Evolutionary conservation across 1,139 yeast species (phyloP), one percentile per base, ranked within the genome.

Genomic region (Diutina pseudorugosa): DNA sequence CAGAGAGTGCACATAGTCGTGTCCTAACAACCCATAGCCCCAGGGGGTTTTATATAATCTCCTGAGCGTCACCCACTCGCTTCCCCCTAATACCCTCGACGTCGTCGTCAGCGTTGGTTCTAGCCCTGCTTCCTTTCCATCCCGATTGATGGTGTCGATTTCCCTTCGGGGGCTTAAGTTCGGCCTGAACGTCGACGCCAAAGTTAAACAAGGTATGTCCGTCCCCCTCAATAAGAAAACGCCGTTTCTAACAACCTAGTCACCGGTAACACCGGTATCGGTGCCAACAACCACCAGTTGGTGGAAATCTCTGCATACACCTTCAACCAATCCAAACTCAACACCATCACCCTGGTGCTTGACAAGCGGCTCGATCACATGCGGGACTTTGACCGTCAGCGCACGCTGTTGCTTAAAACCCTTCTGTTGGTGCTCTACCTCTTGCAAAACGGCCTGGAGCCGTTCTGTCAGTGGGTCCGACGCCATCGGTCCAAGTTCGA

Each of bases 201-300:
- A 45, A 16, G 40, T 45, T 4, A 45, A 27, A 19, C 36, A 16
- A 18, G 42, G 42, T 40, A 40, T 7, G 42, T 40, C 11, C 19
- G 20, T 18, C 9, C 20, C 20, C 18, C 42, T 40, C 3, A 23
- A 23, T 4, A 7, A 4, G 25, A 4, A n/a, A 16, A n/a, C 9
- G 5, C 9, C 20, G 20, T 7, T 4, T 5, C 42, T 40, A 40
- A 40, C 42, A 23, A n/a, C 20, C 19, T 16, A 40, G 49, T 33
- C 49, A 45, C 49, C 19, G 16, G 36, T 14, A 45, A 45, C 30
- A 33, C 21, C n/a, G 49, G 49, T 18, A 45, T 45, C 36, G 49
- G 49, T 18, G 36, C 49, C 21, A 45, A 12, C 11, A 45, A 45
- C 30, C 49, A 45, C 30, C 16, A 18, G 11, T 27, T 45, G 36